Evolutionary conservation across 1,139 yeast species (phyloP), one percentile per base, ranked within the genome.

Genomic region (Blastobotrys raffinosifermentans): DNA sequence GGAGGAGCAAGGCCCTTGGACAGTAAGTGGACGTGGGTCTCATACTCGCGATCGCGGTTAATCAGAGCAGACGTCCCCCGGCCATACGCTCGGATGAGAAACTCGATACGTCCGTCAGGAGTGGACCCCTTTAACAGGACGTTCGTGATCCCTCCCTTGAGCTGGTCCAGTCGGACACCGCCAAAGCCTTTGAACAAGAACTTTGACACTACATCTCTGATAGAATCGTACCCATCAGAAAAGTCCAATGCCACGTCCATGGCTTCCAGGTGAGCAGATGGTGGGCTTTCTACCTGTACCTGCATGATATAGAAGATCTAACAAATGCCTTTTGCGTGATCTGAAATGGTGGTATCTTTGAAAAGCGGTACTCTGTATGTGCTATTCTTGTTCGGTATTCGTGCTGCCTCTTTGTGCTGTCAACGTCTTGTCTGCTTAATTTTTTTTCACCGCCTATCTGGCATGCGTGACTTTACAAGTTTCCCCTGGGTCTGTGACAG

Each of bases 61-160:
- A 83, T 83, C 40, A 83, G 80, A 26, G 79, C 63, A 43, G 72
- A 73, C 0, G 94, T 83, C 13, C 89, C 89, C 40, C 75, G 73
- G 7, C 94, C 94, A 49, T 82, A 83, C 0, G 83, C 80, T 41
- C 94, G 65, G 44, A 81, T 77, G 29, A 83, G 66, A 2, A 80
- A 78, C 4, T 62, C 61, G 40, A 33, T 31, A 29, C 43, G 38
- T 25, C 38, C 48, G 37, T 51, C 38, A 35, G 34, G 31, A 15
- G 36, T 27, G n/a, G 41, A 40, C 42, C 82, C 80, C 32, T 75
- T 69, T 25, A 80, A 59, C 37, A 81, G 70, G 76, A 77, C 76
- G 57, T 83, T 83, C 17, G 94, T 83, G 57, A 83, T 82, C 6
- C 94, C 94, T 2, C 93, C 94, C 2, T 83, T 80, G 35, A 82